Conservation (phyloP, 2,329 filamentous ascomycete genomes). For the Alternaria alternata region DNA sequence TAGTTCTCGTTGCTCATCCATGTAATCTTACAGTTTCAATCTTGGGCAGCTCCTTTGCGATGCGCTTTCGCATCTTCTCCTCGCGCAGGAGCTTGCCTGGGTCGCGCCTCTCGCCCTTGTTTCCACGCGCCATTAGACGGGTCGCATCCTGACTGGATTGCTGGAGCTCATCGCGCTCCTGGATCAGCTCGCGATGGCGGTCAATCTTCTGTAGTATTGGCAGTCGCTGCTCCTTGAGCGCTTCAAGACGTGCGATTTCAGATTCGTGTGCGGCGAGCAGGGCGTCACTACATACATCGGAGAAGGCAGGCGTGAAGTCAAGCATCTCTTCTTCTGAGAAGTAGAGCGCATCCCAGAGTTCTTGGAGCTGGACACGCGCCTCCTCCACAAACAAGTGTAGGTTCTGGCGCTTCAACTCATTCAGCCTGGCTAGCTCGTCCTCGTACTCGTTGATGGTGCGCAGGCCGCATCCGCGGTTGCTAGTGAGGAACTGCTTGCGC, state of each 20-base stretch:
- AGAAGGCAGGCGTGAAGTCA: constrained; percentile 95
- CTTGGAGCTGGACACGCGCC: constrained; percentile 86
- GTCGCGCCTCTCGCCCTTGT: constrained; percentile 93
- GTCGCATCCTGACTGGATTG: constrained; percentile 94
- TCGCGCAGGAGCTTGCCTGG: constrained; percentile 92
- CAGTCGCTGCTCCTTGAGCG: constrained; percentile 83
- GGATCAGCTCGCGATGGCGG: constrained; percentile 79
- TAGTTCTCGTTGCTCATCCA: not conserved
- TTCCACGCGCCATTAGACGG: constrained; percentile 86
- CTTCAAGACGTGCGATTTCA: constrained; percentile 83
- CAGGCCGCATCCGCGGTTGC: constrained; percentile 89
- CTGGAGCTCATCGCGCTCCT: constrained; percentile 86
- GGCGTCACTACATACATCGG: constrained; percentile 95
- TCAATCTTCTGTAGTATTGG: constrained; percentile 85
- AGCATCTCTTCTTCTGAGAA: constrained; percentile 99
- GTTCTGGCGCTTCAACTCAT: constrained; percentile 94
- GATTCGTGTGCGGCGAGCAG: constrained; percentile 93
- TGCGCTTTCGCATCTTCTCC: constrained; percentile 98
- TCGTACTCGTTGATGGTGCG: constrained; percentile 96
- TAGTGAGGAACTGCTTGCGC: constrained; percentile 82
- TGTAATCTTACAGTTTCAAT: constrained; percentile 67
- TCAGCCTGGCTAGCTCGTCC: constrained; percentile 83
- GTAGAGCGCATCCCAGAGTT: constrained; percentile 93
- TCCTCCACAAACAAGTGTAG: constrained; percentile 96
- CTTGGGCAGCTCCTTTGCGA: constrained; percentile 94